phyloP scores from a whole-genome alignment of 139 green algal species.

The Picochlorum sp. region DNA sequence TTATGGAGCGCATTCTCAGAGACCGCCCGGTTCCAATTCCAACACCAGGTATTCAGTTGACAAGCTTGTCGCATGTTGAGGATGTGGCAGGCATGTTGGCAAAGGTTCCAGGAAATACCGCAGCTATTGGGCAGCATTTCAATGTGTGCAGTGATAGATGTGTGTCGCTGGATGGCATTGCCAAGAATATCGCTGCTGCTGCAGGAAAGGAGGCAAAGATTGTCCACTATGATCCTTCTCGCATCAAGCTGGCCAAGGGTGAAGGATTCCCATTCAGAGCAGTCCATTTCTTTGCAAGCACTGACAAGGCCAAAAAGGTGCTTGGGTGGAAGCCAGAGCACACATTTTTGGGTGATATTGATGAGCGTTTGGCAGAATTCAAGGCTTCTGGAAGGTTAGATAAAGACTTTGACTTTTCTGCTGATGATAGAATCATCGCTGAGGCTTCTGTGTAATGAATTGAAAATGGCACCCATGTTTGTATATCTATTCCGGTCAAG shows the following conservation, averaged over 20 bases:
- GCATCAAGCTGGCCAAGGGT: slow-evolving; percentile 60
- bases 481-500: too few species aligned
- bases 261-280: slow-evolving; percentile 87
- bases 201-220: slow-evolving; percentile 73
- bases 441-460: slow-evolving; percentile 5
- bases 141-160: slow-evolving; percentile 77
- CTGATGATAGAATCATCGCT: slow-evolving; percentile 72
- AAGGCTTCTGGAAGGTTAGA: slow-evolving; percentile 42
- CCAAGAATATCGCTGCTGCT: slow-evolving; percentile 49
- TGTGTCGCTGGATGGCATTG: slow-evolving; percentile 72
- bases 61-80: slow-evolving; percentile 75
- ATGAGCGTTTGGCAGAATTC: slow-evolving; percentile 37
- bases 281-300: slow-evolving; percentile 78
- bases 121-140: slow-evolving; percentile 67
- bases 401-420: slow-evolving; percentile 74
- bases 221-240: slow-evolving; percentile 69
- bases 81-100: slow-evolving; percentile 82
- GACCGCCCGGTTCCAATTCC: slow-evolving; percentile 79
- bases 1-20: slow-evolving; percentile 77
- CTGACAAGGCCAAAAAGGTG: slow-evolving; percentile 81
- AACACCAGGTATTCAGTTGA: slow-evolving; percentile 71
- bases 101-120: slow-evolving; percentile 65
- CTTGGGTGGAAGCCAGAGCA: slow-evolving; percentile 77
- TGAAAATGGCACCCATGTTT: background rate
- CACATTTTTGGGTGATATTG: slow-evolving; percentile 64